Percentiles rank a stretch among this genome's conserved stretches.
Evolutionary conservation across 345 rosid species (phyloP).

Genomic region (Citrus sp.): DNA sequence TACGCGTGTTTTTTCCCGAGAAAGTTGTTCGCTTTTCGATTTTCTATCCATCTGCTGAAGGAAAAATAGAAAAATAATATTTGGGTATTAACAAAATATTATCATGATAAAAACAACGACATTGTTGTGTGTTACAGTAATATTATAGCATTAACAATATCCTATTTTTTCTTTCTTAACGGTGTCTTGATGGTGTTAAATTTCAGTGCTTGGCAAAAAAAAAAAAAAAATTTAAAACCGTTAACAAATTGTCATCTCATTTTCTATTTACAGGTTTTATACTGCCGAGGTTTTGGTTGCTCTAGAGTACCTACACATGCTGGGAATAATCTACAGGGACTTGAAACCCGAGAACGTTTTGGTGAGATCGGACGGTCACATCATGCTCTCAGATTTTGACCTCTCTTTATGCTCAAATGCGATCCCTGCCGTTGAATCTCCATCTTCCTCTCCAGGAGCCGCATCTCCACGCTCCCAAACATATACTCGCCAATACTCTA

Average conservation of each 20-base stretch:
- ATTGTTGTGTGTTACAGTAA: too few relatives aligned
- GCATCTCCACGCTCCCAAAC: constrained; percentile 16
- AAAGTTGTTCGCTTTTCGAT: not conserved
- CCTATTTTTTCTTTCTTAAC: too few relatives aligned
- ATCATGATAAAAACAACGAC: too few relatives aligned
- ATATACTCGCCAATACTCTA: constrained; percentile 24
- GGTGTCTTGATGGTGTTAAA: too few relatives aligned
- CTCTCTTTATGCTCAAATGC: constrained; percentile 79
- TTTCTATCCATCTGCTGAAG: not conserved
- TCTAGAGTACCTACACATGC: constrained; percentile 91
- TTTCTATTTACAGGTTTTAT: constrained; percentile 54
- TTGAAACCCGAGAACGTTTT: constrained; percentile 90
- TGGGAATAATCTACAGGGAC: constrained; percentile 94
- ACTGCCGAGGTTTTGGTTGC: constrained; percentile 93
- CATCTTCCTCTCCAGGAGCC: constrained; percentile 42
- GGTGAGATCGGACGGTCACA: constrained; percentile 93
- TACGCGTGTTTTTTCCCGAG: not conserved
- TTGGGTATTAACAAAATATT: too few relatives aligned
- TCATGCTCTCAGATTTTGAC: constrained; percentile 97
- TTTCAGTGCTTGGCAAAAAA: not conserved
- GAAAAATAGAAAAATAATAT: not conserved
- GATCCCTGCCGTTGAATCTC: constrained; percentile 79
- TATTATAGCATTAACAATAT: too few relatives aligned
- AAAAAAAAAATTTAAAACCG: not conserved
- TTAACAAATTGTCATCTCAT: not conserved